Evolutionary conservation across 2,329 filamentous ascomycete genomes (phyloP).

Genomic region (Diaporthe aspalathi): DNA sequence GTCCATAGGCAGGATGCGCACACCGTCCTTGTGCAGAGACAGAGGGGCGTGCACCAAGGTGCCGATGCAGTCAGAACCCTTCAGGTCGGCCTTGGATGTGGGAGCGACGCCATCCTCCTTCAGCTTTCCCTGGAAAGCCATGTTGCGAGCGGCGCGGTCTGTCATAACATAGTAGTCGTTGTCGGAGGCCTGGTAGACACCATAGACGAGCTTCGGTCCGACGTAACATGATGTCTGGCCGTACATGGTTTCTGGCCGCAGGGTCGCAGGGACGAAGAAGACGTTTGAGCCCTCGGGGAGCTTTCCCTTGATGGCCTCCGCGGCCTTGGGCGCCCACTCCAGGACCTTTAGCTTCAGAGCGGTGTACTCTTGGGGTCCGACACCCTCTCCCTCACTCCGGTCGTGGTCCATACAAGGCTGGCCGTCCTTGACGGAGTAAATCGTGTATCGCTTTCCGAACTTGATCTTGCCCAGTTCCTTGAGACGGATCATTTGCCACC

Average conservation of each 20-base stretch:
- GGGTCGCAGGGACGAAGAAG: constrained; percentile 90
- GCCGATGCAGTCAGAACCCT: constrained; percentile 84
- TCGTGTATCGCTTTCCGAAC: constrained; percentile 87
- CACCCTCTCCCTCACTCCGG: constrained; percentile 56
- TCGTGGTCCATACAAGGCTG: constrained; percentile 72
- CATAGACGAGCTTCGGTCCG: constrained; percentile 88
- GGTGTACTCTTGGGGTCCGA: constrained; percentile 75
- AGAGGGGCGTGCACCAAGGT: constrained; percentile 91
- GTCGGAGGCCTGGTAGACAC: constrained; percentile 82
- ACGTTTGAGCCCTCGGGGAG: constrained; percentile 82
- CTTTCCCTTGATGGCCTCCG: constrained; percentile 78
- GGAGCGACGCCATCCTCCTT: constrained; percentile 76
- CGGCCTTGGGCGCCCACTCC: constrained; percentile 85
- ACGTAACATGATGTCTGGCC: constrained; percentile 97
- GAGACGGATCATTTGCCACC: constrained; percentile 97
- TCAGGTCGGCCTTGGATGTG: constrained; percentile 78
- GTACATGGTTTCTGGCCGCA: constrained; percentile 98
- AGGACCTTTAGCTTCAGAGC: constrained; percentile 91
- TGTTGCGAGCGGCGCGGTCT: constrained; percentile 85
- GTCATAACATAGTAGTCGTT: constrained; percentile 88
- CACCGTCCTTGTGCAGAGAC: constrained; percentile 83
- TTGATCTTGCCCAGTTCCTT: constrained; percentile 92
- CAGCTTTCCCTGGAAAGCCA: constrained; percentile 93
- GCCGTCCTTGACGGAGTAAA: constrained; percentile 91
- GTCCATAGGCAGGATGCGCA: constrained; percentile 95